Evolutionary conservation across 2,329 filamentous ascomycete species (phyloP).

Genomic region (Claviceps citrina): DNA sequence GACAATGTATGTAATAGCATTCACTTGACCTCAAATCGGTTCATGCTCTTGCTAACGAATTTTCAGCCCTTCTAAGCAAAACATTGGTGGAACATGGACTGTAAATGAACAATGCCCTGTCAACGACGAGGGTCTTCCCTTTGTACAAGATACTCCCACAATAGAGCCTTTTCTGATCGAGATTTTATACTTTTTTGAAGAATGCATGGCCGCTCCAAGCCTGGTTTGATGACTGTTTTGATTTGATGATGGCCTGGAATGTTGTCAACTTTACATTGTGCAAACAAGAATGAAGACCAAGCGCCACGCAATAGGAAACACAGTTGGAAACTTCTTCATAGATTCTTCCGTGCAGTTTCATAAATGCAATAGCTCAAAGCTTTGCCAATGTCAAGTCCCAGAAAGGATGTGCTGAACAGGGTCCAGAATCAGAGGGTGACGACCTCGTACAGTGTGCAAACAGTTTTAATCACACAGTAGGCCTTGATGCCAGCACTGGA

Average conservation of each 20-base stretch:
- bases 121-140: constrained; percentile 13
- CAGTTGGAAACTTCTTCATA: too few species aligned
- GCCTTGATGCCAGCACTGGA: background rate
- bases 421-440: too few species aligned
- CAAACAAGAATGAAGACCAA: background rate
- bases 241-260: too few species aligned
- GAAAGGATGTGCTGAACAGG: background rate
- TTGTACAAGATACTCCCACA: constrained; percentile 25
- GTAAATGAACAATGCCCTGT: constrained; percentile 15
- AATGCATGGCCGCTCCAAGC: background rate
- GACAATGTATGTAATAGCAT: constrained; percentile 40
- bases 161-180: constrained; percentile 16
- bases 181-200: too few species aligned
- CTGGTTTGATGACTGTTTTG: too few species aligned
- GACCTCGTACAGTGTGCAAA: background rate
- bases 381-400: background rate
- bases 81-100: constrained; percentile 11
- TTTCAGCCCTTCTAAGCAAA: constrained; percentile 26
- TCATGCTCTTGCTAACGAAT: constrained; percentile 11
- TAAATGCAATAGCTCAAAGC: too few species aligned
- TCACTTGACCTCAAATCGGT: background rate
- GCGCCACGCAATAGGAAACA: background rate
- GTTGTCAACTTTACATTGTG: background rate
- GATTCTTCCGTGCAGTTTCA: too few species aligned
- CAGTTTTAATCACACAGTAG: background rate